Evolutionary conservation across 129 eudicot species (phyloP), one percentile per base, ranked within the genome.

Genomic region (sunflower (Helianthus annuus)): DNA sequence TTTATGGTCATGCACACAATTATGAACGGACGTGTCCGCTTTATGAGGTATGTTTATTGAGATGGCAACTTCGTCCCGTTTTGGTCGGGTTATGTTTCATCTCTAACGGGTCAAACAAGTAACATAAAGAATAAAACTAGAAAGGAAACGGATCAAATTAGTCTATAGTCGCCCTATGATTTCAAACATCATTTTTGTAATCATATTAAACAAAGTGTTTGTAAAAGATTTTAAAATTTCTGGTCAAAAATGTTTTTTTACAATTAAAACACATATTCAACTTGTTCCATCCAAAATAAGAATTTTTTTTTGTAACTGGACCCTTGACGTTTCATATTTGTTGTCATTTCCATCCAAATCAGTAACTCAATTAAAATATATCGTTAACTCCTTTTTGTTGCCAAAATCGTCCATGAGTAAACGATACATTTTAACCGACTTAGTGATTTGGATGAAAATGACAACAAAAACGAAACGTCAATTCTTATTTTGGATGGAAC

Each of bases 1-100:
- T 90, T 34, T 90, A 70, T 77, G 97, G 97, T 17, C 97, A 90
- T 54, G 89, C 81, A 10, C 96, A 90, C 61, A 84, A 90, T 53
- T 90, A 90, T 12, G 96, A 90, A 81, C 78, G 97, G 52, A 85
- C 87, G 0, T 87, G 94, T 55, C 94, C 89, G 4, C 73, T 90
- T 36, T 90, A 90, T 29, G 84, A 90, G 97, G 94, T 90, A 86
- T 66, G 19, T 61, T 68, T 48, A 27, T 39, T 15, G 10, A n/a
- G 19, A 22, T n/a, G 27, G 27, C 27, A 53, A 53, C 16, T 53
- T 53, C 4, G 10, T 15, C 27, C 27, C 27, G 58, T 53, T 53
- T 53, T 6, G 17, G 58, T 53, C 11, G 10, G 58, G 58, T 52
- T 5, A 5, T 52, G 10, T 52, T 4, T 51, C 57, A 51, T 15